These are phyloP conservation scores for Paraurostyla sp. DNA, from an alignment of 73 alveolate species.

Conservation along the genomic window DNA sequence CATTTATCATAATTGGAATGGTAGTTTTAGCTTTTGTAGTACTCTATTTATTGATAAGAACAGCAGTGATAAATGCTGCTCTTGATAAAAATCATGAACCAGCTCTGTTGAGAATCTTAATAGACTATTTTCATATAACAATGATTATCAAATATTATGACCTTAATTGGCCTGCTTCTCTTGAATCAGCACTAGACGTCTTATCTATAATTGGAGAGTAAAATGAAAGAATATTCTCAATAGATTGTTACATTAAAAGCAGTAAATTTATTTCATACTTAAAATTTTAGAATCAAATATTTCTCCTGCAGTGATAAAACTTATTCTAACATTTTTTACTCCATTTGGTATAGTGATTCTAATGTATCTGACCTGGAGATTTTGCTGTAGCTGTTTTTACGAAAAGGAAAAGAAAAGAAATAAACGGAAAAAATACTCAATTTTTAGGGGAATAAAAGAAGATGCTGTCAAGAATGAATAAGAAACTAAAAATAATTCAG, in stretches of 20 bases:
- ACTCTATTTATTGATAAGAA: background rate
- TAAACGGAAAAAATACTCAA: slow-evolving; percentile 26
- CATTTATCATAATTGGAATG: slow-evolving; percentile 41
- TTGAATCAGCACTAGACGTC: slow-evolving; percentile 1
- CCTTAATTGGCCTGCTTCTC: slow-evolving; percentile 44
- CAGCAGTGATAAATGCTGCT: slow-evolving; percentile 51
- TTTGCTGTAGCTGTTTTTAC: slow-evolving; percentile 2
- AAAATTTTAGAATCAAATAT: slow-evolving; percentile 8
- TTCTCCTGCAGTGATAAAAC: background rate
- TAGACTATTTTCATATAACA: slow-evolving; percentile 33
- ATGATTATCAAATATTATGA: slow-evolving; percentile 34
- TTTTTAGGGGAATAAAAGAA: slow-evolving; percentile 12
- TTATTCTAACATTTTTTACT: background rate
- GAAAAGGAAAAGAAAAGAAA: background rate
- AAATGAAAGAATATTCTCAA: slow-evolving; percentile 19
- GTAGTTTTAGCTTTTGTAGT: slow-evolving; percentile 14
- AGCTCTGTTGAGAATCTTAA: slow-evolving; percentile 7
- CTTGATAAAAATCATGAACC: slow-evolving; percentile 49
- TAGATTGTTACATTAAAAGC: slow-evolving; percentile 36
- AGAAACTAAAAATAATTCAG: background rate
- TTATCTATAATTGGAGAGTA: background rate
- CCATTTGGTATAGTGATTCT: background rate
- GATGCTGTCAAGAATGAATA: slow-evolving; percentile 29
- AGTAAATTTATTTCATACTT: background rate
- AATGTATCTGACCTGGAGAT: slow-evolving; percentile 17